Conservation (phyloP, 371 early-diverging fungal genomes). For the Synchytrium microbalum region DNA sequence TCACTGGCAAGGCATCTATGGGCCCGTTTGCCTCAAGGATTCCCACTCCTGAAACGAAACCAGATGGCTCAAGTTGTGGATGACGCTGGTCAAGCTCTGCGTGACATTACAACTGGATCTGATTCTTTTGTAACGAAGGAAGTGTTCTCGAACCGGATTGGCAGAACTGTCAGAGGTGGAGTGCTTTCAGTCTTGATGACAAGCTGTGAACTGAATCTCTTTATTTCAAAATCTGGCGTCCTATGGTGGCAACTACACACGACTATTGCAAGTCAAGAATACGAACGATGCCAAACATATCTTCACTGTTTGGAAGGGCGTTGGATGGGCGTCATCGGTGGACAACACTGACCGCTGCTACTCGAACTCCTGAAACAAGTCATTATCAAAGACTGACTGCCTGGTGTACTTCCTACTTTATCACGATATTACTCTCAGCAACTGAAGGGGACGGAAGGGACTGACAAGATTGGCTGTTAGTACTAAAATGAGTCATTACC, state of each 20-base stretch:
- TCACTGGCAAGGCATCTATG: slow-evolving; percentile 23
- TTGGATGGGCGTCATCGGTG: slow-evolving; percentile 9
- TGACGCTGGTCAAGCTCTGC: slow-evolving; percentile 11
- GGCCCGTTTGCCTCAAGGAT: slow-evolving; percentile 16
- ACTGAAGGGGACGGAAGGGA: too few relatives aligned
- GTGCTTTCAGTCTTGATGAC: too few relatives aligned
- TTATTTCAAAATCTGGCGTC: too few relatives aligned
- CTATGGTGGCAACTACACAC: slow-evolving; percentile 37
- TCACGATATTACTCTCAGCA: too few relatives aligned
- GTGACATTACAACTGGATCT: slow-evolving; percentile 15
- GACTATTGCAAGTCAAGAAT: slow-evolving; percentile 30
- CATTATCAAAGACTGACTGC: too few relatives aligned
- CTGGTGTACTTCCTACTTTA: too few relatives aligned
- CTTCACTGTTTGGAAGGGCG: slow-evolving; percentile 17
- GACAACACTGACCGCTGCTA: slow-evolving; percentile 20
- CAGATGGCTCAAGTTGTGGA: slow-evolving; percentile 3
- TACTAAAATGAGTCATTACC: too few relatives aligned
- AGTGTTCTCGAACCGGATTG: slow-evolving; percentile 31
- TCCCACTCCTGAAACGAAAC: slow-evolving; percentile 7
- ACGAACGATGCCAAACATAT: slow-evolving; percentile 33
- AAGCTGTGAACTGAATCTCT: too few relatives aligned
- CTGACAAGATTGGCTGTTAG: too few relatives aligned
- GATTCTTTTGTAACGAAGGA: slow-evolving; percentile 35
- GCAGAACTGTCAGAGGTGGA: too few relatives aligned
- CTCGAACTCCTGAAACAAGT: too few relatives aligned